Evolutionary conservation across 768 basidiomycete species (phyloP), one percentile per base, ranked within the genome.

Genomic region (Hericium rajendrae): DNA sequence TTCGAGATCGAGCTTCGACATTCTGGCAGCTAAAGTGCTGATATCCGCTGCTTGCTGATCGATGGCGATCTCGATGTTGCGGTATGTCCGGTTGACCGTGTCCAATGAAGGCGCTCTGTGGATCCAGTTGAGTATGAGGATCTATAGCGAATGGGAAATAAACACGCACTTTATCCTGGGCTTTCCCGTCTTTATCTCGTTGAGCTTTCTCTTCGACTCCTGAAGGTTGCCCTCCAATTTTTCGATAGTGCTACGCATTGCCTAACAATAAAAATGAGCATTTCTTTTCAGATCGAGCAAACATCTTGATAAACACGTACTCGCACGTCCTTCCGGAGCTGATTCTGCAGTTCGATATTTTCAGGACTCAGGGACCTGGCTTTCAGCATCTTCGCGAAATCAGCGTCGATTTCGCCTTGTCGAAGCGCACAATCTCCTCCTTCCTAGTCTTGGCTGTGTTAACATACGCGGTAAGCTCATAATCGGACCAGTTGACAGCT

Each of bases 361-460:
- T 97, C 92, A 0, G 95, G 92, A 12, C 87, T 87, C 18, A 65
- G 61, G 59, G 73, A 70, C 32, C 67, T 70, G 12, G 70, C 66
- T 61, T 76, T 78, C 24, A 73, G 69, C 66, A 70, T 77, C 24
- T 73, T 76, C 10, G 68, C 73, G 68, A 94, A 91, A 55, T 87
- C 86, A 3, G 82, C 78, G 66, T 97, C 32, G 77, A 78, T 59
- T 83, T 82, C 1, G 92, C 93, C 62, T 81, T 83, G 55, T 84
- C 77, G 69, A 91, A 94, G 4, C 91, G 82, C 16, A 76, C 74
- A 24, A 91, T 86, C 65, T 97, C 93, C 67, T 94, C 92, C 62
- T 80, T 80, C 61, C 88, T 83, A 58, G 88, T 90, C 52, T 82
- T 83, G 41, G 85, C 94, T 95, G 64, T 41, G 48, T 43, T 2